These are phyloP conservation scores for Acorus calamus DNA, from an alignment of 106 monocot genomes.

Conservation along the genomic window DNA sequence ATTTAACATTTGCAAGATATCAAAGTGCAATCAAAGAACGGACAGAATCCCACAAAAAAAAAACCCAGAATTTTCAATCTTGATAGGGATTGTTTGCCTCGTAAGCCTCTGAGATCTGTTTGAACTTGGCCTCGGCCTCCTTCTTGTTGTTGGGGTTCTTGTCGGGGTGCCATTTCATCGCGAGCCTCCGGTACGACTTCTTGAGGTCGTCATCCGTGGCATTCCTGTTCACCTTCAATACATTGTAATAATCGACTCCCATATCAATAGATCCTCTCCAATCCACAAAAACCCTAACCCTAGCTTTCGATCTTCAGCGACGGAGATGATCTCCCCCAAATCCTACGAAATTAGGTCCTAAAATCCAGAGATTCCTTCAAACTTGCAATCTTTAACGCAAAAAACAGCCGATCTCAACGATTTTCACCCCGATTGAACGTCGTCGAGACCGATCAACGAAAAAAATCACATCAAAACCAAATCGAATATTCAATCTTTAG, in stretches of 20 bases:
- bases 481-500: no score
- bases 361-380: no score
- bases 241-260: constrained; percentile 80
- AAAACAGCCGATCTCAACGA: no score
- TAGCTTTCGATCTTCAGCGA: no score
- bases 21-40: not conserved
- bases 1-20: no score
- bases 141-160: constrained; percentile 57
- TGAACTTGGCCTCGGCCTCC: constrained; percentile 78
- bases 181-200: constrained; percentile 66
- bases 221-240: constrained; percentile 63
- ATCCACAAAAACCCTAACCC: not conserved
- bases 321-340: no score
- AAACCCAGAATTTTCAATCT: not conserved
- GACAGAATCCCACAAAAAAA: not conserved
- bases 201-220: constrained; percentile 69
- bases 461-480: no score
- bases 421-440: no score
- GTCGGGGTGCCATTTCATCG: constrained; percentile 83
- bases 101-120: constrained; percentile 81
- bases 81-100: constrained; percentile 15
- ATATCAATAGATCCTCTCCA: constrained; percentile 12
- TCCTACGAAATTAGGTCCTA: no score
- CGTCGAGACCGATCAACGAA: no score
- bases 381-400: no score